Percentiles rank a stretch among this genome's conserved stretches.
These are phyloP conservation scores for Chaetomium tenue DNA, from an alignment of 495 filamentous ascomycete species.

Conservation along the genomic window DNA sequence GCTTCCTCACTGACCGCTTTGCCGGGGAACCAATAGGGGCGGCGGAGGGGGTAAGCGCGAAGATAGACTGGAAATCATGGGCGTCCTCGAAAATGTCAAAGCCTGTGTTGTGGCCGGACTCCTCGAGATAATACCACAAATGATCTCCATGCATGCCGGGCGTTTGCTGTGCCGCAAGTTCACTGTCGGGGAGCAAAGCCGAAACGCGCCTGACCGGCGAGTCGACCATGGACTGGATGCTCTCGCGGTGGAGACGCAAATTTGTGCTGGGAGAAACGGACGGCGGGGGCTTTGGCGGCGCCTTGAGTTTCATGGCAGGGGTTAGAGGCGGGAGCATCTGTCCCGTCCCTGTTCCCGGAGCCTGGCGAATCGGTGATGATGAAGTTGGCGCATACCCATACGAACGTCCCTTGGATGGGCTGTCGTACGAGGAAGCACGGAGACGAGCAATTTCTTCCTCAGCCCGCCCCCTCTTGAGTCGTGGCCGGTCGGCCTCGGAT, in stretches of 20 bases:
- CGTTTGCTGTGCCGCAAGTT: constrained; percentile 69
- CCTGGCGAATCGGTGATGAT: constrained; percentile 61
- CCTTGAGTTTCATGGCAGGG: constrained; percentile 80
- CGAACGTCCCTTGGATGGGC: constrained; percentile 67
- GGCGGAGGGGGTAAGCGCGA: constrained; percentile 39
- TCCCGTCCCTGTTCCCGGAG: constrained; percentile 45
- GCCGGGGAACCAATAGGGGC: constrained; percentile 64
- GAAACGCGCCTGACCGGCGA: constrained; percentile 76
- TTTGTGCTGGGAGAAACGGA: constrained; percentile 94
- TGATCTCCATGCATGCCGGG: constrained; percentile 67
- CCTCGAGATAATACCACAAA: constrained; percentile 42
- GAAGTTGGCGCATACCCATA: constrained; percentile 49
- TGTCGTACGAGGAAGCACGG: constrained; percentile 88
- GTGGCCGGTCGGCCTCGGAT: constrained; percentile 72
- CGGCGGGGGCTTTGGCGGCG: constrained; percentile 74
- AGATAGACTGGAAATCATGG: constrained; percentile 43
- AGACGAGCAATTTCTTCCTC: constrained; percentile 96
- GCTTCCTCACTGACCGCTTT: constrained; percentile 68
- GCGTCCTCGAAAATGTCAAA: constrained; percentile 75
- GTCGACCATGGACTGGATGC: constrained; percentile 81
- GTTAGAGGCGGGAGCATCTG: constrained; percentile 80
- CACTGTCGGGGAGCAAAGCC: constrained; percentile 48
- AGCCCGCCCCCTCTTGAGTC: constrained; percentile 79
- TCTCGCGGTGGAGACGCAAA: constrained; percentile 84
- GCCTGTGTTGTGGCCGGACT: constrained; percentile 50